phyloP scores from a whole-genome alignment of 2,329 filamentous ascomycete species.

The Colletotrichum musicola region DNA sequence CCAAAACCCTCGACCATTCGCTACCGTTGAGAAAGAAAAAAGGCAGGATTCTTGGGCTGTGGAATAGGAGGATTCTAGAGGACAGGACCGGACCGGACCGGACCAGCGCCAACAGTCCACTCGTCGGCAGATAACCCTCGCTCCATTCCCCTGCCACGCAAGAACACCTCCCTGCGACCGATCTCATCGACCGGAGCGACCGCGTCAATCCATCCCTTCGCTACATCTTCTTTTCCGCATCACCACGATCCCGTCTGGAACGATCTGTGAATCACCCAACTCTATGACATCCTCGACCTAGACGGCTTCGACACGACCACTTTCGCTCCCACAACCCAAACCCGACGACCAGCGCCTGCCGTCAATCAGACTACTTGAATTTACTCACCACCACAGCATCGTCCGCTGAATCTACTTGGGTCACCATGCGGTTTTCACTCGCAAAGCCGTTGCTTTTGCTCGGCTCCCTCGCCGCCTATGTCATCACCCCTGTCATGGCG shows the following conservation, averaged over 20 bases:
- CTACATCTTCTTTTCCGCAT: constrained; percentile 1
- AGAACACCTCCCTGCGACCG: constrained; percentile 11
- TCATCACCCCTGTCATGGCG: constrained; percentile 58
- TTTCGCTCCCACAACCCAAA: constrained; percentile 10
- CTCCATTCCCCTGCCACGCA: constrained; percentile 34
- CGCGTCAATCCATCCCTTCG: constrained; percentile 12
- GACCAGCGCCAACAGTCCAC: constrained; percentile 8
- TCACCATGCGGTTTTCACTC: constrained; percentile 62
- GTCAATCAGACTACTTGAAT: constrained; percentile 1
- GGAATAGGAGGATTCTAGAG: background rate
- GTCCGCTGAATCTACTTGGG: constrained; percentile 30
- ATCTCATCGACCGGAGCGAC: constrained; percentile 12
- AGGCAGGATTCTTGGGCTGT: background rate
- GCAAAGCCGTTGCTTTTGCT: constrained; percentile 60
- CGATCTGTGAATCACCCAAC: constrained; percentile 21
- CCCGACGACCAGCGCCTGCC: constrained; percentile 9
- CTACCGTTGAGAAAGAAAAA: background rate
- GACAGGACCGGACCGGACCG: constrained; percentile 8
- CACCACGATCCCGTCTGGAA: constrained; percentile 30
- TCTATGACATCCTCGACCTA: constrained; percentile 33
- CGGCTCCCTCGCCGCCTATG: constrained; percentile 57
- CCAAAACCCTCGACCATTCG: constrained; percentile 20
- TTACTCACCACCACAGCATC: constrained; percentile 6
- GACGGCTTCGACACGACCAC: constrained; percentile 13
- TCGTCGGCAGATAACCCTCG: constrained; percentile 36